Percentiles rank a stretch among this genome's conserved stretches.
Evolutionary conservation across 2,329 filamentous ascomycete genomes (phyloP).

Genomic region (Camillea tinctor): DNA sequence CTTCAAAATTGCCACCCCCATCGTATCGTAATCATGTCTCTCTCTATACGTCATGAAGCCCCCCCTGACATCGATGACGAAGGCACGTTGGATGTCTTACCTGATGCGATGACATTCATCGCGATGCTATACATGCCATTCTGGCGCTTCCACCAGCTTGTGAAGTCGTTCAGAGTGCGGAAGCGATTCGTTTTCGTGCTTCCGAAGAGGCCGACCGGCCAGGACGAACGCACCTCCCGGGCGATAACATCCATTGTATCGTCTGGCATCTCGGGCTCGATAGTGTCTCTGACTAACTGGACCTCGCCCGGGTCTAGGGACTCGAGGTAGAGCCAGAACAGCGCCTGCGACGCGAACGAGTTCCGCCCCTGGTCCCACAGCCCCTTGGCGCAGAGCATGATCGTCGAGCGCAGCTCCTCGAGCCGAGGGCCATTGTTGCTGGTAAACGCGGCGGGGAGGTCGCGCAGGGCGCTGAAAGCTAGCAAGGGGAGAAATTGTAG

Average conservation of each 20-base stretch:
- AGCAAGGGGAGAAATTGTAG: constrained; percentile 20
- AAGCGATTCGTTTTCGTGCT: constrained; percentile 11
- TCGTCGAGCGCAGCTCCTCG: constrained; percentile 22
- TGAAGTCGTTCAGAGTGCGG: constrained; percentile 18
- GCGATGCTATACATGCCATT: background rate
- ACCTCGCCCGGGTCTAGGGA: constrained; percentile 18
- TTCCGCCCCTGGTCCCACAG: constrained; percentile 27
- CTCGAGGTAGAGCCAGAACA: constrained; percentile 19
- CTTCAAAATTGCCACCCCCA: too few species aligned
- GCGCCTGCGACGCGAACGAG: constrained; percentile 20
- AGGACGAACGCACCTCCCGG: constrained; percentile 22
- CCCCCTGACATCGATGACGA: background rate
- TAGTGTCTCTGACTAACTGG: constrained; percentile 13
- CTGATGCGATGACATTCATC: background rate
- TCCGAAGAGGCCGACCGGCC: constrained; percentile 25
- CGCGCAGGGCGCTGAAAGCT: constrained; percentile 20
- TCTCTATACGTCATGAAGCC: background rate
- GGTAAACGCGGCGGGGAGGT: background rate
- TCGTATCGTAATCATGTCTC: background rate
- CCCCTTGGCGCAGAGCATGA: constrained; percentile 27
- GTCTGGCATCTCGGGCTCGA: constrained; percentile 13
- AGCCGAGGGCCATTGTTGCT: constrained; percentile 6
- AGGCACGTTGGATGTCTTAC: too few species aligned
- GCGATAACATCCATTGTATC: constrained; percentile 13
- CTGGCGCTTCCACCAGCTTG: constrained; percentile 15